Conservation (phyloP, 2,329 filamentous ascomycete genomes). For the Cladosporium sp. region DNA sequence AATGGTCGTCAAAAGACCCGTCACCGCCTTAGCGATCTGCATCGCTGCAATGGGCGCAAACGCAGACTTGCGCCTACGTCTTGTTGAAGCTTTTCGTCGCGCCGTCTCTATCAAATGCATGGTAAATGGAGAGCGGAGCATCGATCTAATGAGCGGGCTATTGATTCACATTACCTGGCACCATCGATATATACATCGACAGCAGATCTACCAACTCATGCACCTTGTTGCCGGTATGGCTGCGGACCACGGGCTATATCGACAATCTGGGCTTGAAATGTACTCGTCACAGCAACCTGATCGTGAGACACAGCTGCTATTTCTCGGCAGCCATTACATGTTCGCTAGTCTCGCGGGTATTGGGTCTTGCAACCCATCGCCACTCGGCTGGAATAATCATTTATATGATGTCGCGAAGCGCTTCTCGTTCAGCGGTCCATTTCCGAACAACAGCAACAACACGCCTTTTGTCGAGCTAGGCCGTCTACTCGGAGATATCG, state of each 20-base stretch:
- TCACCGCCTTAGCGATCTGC: constrained; percentile 23
- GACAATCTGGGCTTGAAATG: constrained; percentile 10
- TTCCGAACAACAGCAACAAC: neutral
- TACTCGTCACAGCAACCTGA: constrained; percentile 6
- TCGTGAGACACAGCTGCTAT: constrained; percentile 14
- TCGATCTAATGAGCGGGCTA: constrained; percentile 23
- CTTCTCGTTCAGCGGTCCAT: neutral
- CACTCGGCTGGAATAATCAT: constrained; percentile 19
- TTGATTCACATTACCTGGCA: constrained; percentile 23
- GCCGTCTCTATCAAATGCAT: constrained; percentile 21
- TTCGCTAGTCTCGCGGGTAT: constrained; percentile 19
- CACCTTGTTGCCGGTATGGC: constrained; percentile 23
- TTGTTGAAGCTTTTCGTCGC: constrained; percentile 22
- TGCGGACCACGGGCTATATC: constrained; percentile 23
- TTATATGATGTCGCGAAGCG: neutral
- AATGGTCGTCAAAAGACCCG: constrained; percentile 20
- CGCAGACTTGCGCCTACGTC: constrained; percentile 17
- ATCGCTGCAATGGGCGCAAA: constrained; percentile 18
- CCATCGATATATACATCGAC: constrained; percentile 22
- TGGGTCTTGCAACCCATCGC: constrained; percentile 21
- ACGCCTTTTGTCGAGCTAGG: constrained; percentile 11
- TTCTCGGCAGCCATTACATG: constrained; percentile 25
- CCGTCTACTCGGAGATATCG: constrained; percentile 15
- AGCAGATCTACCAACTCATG: constrained; percentile 19
- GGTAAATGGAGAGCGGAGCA: constrained; percentile 19